These are phyloP conservation scores for Aphanomyces cochlioides DNA, from an alignment of 352 stramenopile species.

Conservation along the genomic window DNA sequence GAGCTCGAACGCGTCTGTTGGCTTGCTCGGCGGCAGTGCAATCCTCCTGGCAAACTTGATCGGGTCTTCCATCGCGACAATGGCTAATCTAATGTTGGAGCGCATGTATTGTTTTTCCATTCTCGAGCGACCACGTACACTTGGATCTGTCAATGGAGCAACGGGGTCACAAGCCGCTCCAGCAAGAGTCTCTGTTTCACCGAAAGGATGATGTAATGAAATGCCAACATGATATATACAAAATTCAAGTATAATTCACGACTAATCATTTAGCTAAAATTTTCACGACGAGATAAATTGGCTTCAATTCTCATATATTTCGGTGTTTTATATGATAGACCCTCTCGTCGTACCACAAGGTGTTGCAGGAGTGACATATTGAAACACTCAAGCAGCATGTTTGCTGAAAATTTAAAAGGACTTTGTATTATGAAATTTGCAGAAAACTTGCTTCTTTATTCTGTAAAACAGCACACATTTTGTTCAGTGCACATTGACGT, in stretches of 20 bases:
- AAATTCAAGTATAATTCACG: no score
- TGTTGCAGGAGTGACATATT: not conserved
- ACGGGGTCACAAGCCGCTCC: no score
- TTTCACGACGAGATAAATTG: not conserved
- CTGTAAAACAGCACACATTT: not conserved
- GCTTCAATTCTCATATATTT: not conserved
- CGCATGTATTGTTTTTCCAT: constrained; percentile 8
- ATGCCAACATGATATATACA: no score
- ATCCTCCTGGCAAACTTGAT: constrained; percentile 7
- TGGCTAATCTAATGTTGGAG: constrained; percentile 1
- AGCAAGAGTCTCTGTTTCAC: no score
- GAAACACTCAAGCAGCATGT: constrained; percentile 2
- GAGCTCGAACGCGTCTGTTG: not conserved
- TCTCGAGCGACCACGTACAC: no score
- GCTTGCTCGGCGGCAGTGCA: no score
- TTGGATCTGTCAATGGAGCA: no score
- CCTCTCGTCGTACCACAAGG: constrained; percentile 6
- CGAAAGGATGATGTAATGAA: no score
- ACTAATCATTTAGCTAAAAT: not conserved
- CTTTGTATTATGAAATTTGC: constrained; percentile 4
- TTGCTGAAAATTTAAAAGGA: constrained; percentile 15
- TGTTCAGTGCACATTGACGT: not conserved
- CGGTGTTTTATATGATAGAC: not conserved
- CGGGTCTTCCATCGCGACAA: not conserved
- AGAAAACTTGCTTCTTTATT: not conserved